Evolutionary conservation across 164 flowering plant genomes (phyloP), one percentile per base, ranked within the genome.

Genomic region (Kalanchoe fedtschenkoi): DNA sequence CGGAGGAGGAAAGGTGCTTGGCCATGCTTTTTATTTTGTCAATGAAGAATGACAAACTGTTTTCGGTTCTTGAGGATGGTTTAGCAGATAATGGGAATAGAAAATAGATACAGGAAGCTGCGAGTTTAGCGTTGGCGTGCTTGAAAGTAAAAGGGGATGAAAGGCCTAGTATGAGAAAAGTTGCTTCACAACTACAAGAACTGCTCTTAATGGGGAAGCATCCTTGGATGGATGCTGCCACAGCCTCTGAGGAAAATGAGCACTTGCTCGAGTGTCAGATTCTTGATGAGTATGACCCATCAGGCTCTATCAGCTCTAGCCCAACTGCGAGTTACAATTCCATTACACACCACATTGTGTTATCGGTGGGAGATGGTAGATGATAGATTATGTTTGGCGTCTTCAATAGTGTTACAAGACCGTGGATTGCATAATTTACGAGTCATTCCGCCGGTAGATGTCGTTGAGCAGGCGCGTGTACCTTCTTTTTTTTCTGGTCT

Each of bases 101-200:
- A 6, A 24, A 33, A 14, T 26, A 35, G 28, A 6, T 60, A n/a
- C 24, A 60, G 17, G 62, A 60, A 34, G 62, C 34, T 60, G 62
- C 62, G 2, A 60, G 34, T 33, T 26, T 60, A 1, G 62, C 62
- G 34, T 19, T n/a, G 62, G 41, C 29, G 30, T 62, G 72, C 51
- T 26, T 70, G 56, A 8, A 34, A 34, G 28, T 62, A 8, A 68
- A 34, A 9, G 66, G 69, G 11, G 62, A 62, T 5, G 62, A 65
- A 7, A 42, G 60, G 35, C 68, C 70, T 29, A 54, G 39, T 2
- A 62, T 68, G 71, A 62, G 64, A 43, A 66, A 68, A 37, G 71
- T 68, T 17, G 71, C 71, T 6, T 56, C 51, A 19, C 63, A 68
- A 55, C 43, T 68, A 19, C 65, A 67, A 37, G 51, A 61, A 32